Evolutionary conservation across 2,329 filamentous ascomycete genomes (phyloP).

Genomic region (Lomentospora prolificans): DNA sequence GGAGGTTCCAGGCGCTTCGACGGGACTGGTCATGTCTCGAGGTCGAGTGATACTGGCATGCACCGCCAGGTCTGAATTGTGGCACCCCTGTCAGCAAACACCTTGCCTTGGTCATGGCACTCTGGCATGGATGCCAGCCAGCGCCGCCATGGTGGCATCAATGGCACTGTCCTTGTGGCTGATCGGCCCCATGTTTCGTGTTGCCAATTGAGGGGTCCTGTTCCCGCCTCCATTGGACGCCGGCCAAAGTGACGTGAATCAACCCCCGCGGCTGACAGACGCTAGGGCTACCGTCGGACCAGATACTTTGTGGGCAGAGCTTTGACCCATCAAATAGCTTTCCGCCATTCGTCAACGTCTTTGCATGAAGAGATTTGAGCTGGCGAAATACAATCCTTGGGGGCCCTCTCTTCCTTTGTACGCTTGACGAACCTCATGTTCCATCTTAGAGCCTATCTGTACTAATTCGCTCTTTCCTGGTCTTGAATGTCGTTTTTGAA

Average conservation of each 20-base stretch:
- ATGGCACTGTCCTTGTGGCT: neutral
- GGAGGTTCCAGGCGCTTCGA: neutral
- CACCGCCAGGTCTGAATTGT: neutral
- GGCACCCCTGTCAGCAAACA: conserved; percentile 2
- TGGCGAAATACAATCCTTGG: too few species aligned
- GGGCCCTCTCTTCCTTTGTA: too few species aligned
- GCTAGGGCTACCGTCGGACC: neutral
- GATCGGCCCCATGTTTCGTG: neutral
- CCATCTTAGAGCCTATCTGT: too few species aligned
- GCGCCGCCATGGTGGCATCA: neutral
- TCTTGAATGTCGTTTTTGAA: too few species aligned
- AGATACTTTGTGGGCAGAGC: neutral
- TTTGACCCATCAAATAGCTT: neutral
- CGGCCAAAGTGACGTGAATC: neutral
- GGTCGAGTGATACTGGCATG: neutral
- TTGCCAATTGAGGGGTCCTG: neutral
- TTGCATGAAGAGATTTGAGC: neutral
- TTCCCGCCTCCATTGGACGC: neutral
- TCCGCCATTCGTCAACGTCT: neutral
- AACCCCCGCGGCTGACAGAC: neutral
- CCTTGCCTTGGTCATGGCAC: neutral
- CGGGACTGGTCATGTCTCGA: too few species aligned
- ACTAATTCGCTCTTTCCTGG: too few species aligned
- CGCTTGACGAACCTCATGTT: too few species aligned
- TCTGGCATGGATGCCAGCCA: neutral